Percentiles rank a stretch among this genome's conserved stretches.
These are phyloP conservation scores for Coemansia sp. DNA, from an alignment of 192 early-diverging fungal species.

Conservation along the genomic window DNA sequence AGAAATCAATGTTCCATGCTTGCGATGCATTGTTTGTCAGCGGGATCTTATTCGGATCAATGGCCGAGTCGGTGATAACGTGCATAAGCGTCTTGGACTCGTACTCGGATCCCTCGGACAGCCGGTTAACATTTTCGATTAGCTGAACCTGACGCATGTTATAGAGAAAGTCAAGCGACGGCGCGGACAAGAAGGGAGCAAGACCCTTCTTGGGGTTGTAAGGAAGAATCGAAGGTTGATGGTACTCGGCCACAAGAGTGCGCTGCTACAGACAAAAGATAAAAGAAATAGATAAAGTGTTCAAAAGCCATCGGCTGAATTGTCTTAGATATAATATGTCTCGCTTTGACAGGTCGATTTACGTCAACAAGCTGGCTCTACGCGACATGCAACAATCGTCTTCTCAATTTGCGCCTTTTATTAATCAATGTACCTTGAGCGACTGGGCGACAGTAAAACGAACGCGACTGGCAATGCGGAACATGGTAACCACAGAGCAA, in stretches of 20 bases:
- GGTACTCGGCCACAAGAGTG: conserved; percentile 14
- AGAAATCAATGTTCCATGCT: conserved; percentile 58
- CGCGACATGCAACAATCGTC: background rate
- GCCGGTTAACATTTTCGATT: conserved; percentile 49
- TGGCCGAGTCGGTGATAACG: conserved; percentile 34
- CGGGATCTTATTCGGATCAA: conserved; percentile 31
- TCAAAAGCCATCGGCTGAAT: no score
- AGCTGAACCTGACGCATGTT: conserved; percentile 50
- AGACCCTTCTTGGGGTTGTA: conserved; percentile 36
- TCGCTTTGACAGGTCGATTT: background rate
- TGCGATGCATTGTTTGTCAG: conserved; percentile 54
- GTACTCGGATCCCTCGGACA: conserved; percentile 43
- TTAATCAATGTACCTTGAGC: conserved; percentile 25
- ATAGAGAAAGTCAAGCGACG: conserved; percentile 47
- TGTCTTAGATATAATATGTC: no score
- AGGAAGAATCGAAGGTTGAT: conserved; percentile 38
- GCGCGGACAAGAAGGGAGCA: conserved; percentile 39
- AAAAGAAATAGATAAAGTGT: background rate
- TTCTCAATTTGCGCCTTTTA: background rate
- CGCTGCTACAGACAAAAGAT: conserved; percentile 26
- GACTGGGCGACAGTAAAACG: conserved; percentile 23
- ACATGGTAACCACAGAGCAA: conserved; percentile 15
- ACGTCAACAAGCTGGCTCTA: background rate
- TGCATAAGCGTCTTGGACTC: conserved; percentile 34
- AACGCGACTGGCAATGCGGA: conserved; percentile 29